Base-by-base conservation (phyloP, 75 land plant species). In the Gnetum montanum region DNA sequence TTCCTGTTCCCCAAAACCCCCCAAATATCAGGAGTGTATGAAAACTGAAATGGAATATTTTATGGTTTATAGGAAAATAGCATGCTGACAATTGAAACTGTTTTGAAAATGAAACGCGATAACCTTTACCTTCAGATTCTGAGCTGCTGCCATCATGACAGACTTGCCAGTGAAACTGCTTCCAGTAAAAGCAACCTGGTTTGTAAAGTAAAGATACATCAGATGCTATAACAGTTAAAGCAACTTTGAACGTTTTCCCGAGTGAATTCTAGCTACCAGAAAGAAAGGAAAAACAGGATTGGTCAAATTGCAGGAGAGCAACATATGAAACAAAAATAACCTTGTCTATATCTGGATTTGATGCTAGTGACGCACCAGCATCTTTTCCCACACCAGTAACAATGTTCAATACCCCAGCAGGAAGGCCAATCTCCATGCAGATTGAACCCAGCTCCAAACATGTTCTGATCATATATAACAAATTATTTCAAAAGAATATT, bases 121-220 rank as follows among this genome's bases (percentile, higher is more conserved):
- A n/a, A 19, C 18, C n/a, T 34, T 29, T 43, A 92, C 99, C 92
- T 95, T 95, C 55, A 84, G 77, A 33, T 76, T 27, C 62, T 84
- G 82, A 27, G 99, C 92, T 46, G 99, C 99, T 35, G 93, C 82
- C 37, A 81, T 67, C 99, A 95, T 95, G 54, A 95, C 77, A 31
- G 70, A 71, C 64, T 72, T 84, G 13, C 99, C 99, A 43, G 99
- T 95, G 44, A 49, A 62, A 57, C 77, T 63, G 63, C 99, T 95
- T 41, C 99, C 99, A 62, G 99, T 95, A 72, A 95, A 95, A 58
- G 99, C 86, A 61, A 95, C 57, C 99, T 95, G 62, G 54, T n/a
- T n/a, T n/a, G n/a, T 24, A 23, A 4, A 62, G 8, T 45, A 35
- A 5, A 49, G 23, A 44, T 43, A 71, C 49, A 31, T 8, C 8